phyloP scores from a whole-genome alignment of 257 asterid genomes.

The Anisodus tanguticus region DNA sequence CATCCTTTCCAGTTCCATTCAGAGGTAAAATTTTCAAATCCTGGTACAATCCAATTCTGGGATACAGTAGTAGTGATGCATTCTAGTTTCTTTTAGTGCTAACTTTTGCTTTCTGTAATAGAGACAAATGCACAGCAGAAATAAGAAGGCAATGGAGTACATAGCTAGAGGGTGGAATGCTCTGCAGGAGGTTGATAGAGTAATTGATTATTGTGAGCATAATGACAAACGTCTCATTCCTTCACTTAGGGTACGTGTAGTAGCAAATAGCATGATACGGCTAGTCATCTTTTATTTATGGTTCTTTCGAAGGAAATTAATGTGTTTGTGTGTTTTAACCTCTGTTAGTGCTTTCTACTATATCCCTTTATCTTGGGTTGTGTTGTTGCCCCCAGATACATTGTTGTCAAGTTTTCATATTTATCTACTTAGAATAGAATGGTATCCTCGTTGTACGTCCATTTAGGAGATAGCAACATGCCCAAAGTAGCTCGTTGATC shows the following conservation, averaged over 20 bases:
- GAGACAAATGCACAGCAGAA: conserved; percentile 88
- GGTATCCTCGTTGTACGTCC: background rate
- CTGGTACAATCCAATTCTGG: background rate
- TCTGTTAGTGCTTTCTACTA: background rate
- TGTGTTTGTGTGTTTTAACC: background rate
- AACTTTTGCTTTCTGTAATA: conserved; percentile 29
- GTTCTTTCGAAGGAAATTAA: background rate
- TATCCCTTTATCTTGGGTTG: background rate
- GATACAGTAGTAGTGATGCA: background rate
- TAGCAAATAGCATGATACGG: background rate
- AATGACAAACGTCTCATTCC: conserved; percentile 87
- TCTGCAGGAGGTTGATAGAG: conserved; percentile 90
- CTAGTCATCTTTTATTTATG: conserved; percentile 6
- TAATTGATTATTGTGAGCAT: conserved; percentile 79
- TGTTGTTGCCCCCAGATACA: background rate
- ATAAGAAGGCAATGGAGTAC: conserved; percentile 82
- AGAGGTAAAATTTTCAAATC: conserved; percentile 44
- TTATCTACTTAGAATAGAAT: conserved; percentile 1
- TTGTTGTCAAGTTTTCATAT: background rate
- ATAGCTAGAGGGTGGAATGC: conserved; percentile 92
- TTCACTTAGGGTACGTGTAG: conserved; percentile 60
- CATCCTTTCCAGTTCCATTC: conserved; percentile 45
- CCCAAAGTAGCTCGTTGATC: background rate
- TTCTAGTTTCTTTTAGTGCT: conserved; percentile 14
- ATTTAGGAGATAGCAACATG: conserved; percentile 1